phyloP scores from a whole-genome alignment of 192 early-diverging fungal genomes.

The Spinellus fusiger region DNA sequence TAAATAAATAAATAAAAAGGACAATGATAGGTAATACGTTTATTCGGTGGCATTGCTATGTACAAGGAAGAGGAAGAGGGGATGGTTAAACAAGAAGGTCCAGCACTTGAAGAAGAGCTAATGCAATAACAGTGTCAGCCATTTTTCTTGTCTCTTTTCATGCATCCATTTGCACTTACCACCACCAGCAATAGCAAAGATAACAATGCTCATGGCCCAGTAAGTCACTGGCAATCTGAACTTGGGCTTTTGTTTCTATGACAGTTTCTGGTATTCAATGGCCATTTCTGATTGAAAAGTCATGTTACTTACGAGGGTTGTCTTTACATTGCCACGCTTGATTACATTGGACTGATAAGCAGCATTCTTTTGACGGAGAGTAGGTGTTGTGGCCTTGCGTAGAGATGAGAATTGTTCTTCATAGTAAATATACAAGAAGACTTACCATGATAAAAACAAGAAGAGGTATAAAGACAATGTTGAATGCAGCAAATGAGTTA shows the following conservation, averaged over 20 bases:
- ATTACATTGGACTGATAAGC: slow-evolving; percentile 29
- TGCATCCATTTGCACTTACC: not conserved
- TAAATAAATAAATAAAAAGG: not conserved
- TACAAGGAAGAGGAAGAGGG: not conserved
- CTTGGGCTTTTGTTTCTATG: slow-evolving; percentile 18
- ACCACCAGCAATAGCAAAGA: slow-evolving; percentile 8
- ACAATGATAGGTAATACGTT: not conserved
- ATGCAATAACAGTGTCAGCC: not conserved
- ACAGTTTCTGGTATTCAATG: not conserved
- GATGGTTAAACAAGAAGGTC: not conserved
- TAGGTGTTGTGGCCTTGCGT: slow-evolving; percentile 21
- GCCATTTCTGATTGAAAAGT: not conserved
- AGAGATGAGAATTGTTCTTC: not conserved
- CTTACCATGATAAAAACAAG: slow-evolving; percentile 1
- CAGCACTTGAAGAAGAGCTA: not conserved
- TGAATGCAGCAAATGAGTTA: not conserved
- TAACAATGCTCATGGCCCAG: slow-evolving; percentile 13
- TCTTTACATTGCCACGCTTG: slow-evolving; percentile 32
- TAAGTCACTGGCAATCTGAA: slow-evolving; percentile 13
- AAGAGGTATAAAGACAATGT: not conserved
- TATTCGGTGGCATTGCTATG: not conserved
- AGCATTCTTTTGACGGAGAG: slow-evolving; percentile 31
- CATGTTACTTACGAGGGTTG: slow-evolving; percentile 18
- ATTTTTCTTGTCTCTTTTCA: not conserved
- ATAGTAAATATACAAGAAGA: not conserved